Evolutionary conservation across 2,329 filamentous ascomycete genomes (phyloP).

Genomic region (Sarocladium kiliense): DNA sequence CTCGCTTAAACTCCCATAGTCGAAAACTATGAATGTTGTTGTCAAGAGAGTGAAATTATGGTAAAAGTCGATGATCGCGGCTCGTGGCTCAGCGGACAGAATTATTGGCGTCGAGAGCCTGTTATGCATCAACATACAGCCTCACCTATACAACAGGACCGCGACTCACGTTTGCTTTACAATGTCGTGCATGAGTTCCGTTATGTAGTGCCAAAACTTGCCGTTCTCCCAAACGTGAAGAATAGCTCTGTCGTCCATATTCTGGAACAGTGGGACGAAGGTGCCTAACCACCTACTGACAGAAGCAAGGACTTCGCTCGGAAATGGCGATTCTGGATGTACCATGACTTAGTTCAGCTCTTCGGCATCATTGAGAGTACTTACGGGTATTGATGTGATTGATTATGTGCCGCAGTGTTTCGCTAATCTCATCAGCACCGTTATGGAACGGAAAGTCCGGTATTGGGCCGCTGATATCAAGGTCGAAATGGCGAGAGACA

Average conservation of each 20-base stretch:
- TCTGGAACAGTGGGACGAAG: not conserved
- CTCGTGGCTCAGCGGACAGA: constrained; percentile 20
- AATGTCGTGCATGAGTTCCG: constrained; percentile 38
- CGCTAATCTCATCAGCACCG: not conserved
- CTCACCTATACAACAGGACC: not conserved
- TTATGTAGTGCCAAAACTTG: constrained; percentile 47
- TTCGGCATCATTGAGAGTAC: constrained; percentile 19
- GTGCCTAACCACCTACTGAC: not conserved
- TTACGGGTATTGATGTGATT: not conserved
- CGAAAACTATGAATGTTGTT: constrained; percentile 46
- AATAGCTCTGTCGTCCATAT: constrained; percentile 28
- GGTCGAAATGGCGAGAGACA: not conserved
- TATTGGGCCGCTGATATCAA: not conserved
- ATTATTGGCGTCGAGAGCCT: constrained; percentile 12
- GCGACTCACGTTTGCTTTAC: constrained; percentile 36
- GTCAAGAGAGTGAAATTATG: constrained; percentile 42
- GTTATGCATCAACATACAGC: not conserved
- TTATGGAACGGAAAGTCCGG: constrained; percentile 1
- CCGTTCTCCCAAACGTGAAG: not conserved
- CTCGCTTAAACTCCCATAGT: constrained; percentile 31
- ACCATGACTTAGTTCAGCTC: constrained; percentile 15
- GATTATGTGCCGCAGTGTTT: not conserved
- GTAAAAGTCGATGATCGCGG: constrained; percentile 30
- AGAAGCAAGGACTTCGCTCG: not conserved
- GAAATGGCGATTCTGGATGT: not conserved